Conservation (phyloP, 441 rosid species). For the Capsella rubella region DNA sequence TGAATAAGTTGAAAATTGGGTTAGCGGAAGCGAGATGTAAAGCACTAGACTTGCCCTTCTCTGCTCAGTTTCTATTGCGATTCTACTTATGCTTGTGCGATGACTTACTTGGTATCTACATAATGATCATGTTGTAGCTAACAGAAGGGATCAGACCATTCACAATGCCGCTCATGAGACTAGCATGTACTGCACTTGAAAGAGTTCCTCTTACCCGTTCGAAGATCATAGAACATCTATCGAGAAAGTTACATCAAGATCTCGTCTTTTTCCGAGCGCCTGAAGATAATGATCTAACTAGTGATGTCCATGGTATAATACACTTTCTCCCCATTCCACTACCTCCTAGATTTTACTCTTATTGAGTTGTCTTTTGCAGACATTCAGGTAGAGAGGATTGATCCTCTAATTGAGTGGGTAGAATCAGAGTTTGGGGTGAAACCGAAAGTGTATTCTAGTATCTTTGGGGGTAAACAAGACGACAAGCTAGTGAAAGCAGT, state of each 20-base stretch:
- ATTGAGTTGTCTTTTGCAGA: conserved; percentile 50
- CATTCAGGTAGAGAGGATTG: conserved; percentile 81
- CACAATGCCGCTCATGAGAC: conserved; percentile 94
- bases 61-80: conserved; percentile 4
- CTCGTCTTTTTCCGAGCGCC: conserved; percentile 91
- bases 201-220: conserved; percentile 88
- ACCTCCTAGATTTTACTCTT: conserved; percentile 14
- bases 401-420: conserved; percentile 90
- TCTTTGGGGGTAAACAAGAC: conserved; percentile 92
- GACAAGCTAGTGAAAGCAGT: conserved; percentile 78
- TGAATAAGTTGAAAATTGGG: background rate
- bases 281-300: conserved; percentile 66
- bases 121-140: conserved; percentile 51
- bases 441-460: conserved; percentile 79
- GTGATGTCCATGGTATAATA: conserved; percentile 67
- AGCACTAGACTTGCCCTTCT: conserved; percentile 6
- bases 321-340: background rate
- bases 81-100: background rate
- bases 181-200: conserved; percentile 92
- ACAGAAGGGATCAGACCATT: conserved; percentile 95
- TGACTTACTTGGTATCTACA: conserved; percentile 32
- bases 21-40: conserved; percentile 9
- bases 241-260: conserved; percentile 81
- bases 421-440: conserved; percentile 84
- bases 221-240: conserved; percentile 69